Evolutionary conservation across 2,329 filamentous ascomycete genomes (phyloP).

Genomic region (Curvularia hawaiiensis): DNA sequence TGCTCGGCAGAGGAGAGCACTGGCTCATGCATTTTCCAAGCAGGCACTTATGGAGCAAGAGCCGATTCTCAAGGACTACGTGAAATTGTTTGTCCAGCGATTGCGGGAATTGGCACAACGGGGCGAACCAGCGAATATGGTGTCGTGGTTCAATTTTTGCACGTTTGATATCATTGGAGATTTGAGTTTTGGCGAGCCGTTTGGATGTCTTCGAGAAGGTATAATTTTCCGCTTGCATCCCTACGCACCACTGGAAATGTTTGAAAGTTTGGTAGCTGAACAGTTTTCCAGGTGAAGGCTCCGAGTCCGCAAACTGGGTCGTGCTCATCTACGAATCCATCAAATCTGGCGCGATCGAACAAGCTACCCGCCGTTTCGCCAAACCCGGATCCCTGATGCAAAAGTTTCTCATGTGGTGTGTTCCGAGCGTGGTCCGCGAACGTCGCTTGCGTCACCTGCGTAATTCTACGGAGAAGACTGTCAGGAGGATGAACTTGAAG

Average conservation of each 20-base stretch:
- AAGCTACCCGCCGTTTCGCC: conserved; percentile 39
- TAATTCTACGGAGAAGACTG: conserved; percentile 40
- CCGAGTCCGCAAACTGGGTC: conserved; percentile 43
- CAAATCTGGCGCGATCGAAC: conserved; percentile 41
- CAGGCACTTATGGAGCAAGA: conserved; percentile 49
- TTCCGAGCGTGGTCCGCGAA: conserved; percentile 34
- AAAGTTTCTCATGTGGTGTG: conserved; percentile 37
- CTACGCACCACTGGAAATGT: not conserved
- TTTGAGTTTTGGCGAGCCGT: conserved; percentile 40
- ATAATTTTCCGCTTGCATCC: not conserved
- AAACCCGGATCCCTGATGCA: conserved; percentile 30
- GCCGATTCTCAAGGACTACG: conserved; percentile 48
- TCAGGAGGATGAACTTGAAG: conserved; percentile 34
- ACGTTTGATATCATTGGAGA: conserved; percentile 44
- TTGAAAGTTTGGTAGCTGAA: not conserved
- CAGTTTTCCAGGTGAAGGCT: conserved; percentile 29
- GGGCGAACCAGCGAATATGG: conserved; percentile 38
- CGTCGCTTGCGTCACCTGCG: conserved; percentile 34
- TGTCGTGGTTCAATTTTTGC: conserved; percentile 43
- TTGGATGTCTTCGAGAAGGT: conserved; percentile 41
- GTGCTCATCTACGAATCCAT: conserved; percentile 43
- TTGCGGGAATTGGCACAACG: conserved; percentile 43
- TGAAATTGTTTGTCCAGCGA: conserved; percentile 48
- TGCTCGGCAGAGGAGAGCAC: conserved; percentile 45
- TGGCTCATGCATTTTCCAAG: conserved; percentile 50